These are phyloP conservation scores for Cercophora sp. DNA, from an alignment of 495 filamentous ascomycete genomes.

Conservation along the genomic window DNA sequence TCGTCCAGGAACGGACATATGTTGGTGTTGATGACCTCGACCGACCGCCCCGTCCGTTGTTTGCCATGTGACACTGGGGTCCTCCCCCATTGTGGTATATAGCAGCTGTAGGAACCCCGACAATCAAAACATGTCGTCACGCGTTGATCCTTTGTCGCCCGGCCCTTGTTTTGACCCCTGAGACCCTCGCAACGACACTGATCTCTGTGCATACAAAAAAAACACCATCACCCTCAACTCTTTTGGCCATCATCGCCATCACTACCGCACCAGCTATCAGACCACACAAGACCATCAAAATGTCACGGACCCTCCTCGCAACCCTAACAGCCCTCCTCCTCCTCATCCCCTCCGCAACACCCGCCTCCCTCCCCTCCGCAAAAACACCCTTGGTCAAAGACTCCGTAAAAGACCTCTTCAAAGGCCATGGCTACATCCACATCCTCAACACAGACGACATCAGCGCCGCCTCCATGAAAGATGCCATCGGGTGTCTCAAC, in stretches of 20 bases:
- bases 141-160: too few species aligned
- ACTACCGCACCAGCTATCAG: not conserved
- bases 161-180: too few species aligned
- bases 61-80: not conserved
- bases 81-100: not conserved
- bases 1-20: not conserved
- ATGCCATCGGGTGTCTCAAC: conserved; percentile 34
- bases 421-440: conserved; percentile 26
- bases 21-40: not conserved
- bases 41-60: not conserved
- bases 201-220: not conserved
- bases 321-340: not conserved
- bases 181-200: too few species aligned
- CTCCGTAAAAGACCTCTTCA: not conserved
- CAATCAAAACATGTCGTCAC: too few species aligned
- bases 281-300: not conserved
- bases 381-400: too few species aligned
- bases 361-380: too few species aligned
- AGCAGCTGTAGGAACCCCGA: too few species aligned
- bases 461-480: conserved; percentile 1
- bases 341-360: not conserved
- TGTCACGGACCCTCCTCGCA: not conserved
- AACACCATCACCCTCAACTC: not conserved
- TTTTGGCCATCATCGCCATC: not conserved
- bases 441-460: conserved; percentile 27